Evolutionary conservation across 148 eudicot species (phyloP).

Genomic region (Chenopodium quinoa): DNA sequence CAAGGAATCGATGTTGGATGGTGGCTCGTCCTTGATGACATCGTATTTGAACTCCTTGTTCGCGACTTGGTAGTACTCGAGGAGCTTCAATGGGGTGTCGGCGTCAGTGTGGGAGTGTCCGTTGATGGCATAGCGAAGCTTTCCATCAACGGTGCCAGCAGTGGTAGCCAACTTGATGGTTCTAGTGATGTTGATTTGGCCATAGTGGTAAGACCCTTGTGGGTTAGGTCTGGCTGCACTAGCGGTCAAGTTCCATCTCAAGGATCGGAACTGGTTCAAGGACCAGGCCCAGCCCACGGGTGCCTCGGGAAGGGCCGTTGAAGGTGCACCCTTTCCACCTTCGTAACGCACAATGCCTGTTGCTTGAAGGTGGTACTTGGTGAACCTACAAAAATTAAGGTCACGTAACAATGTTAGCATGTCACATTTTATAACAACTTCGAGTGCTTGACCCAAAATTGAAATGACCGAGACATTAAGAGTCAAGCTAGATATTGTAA

Average conservation of each 20-base stretch:
- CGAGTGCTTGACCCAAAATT: too few species aligned
- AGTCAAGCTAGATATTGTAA: too few species aligned
- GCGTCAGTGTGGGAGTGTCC: constrained; percentile 53
- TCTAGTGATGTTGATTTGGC: constrained; percentile 56
- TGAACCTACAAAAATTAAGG: constrained; percentile 37
- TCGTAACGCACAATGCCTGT: constrained; percentile 40
- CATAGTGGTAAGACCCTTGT: constrained; percentile 75
- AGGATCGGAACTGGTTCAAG: constrained; percentile 60
- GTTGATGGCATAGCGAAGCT: constrained; percentile 60
- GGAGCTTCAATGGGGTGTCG: constrained; percentile 60
- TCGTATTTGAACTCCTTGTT: constrained; percentile 53
- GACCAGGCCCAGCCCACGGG: constrained; percentile 62
- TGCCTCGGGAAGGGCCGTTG: constrained; percentile 46
- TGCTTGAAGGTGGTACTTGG: constrained; percentile 43
- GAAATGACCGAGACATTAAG: too few species aligned
- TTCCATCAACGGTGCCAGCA: constrained; percentile 39
- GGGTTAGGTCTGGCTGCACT: constrained; percentile 85
- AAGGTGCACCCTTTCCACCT: constrained; percentile 38
- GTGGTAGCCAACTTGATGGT: constrained; percentile 60
- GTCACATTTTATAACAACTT: too few species aligned
- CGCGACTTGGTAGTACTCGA: constrained; percentile 42
- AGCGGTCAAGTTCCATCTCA: constrained; percentile 74
- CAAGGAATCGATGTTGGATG: constrained; percentile 19
- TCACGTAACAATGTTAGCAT: not conserved
- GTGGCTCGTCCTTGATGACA: constrained; percentile 38